These are phyloP conservation scores for Vigna hirtella DNA, from an alignment of 306 rosid genomes.

Conservation along the genomic window DNA sequence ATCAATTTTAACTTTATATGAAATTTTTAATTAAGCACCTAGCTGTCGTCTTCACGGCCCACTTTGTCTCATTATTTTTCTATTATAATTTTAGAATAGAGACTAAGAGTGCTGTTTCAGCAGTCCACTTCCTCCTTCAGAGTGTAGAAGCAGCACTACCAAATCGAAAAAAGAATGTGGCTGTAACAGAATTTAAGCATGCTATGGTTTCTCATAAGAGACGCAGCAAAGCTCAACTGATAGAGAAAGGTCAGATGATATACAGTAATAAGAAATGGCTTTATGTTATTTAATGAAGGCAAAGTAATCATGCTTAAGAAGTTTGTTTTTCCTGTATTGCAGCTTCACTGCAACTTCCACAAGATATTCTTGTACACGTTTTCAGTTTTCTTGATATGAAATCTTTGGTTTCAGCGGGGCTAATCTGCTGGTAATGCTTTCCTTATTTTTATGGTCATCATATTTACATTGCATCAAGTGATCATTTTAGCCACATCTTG, in stretches of 20 bases:
- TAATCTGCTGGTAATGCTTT: conserved; percentile 68
- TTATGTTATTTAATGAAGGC: conserved; percentile 15
- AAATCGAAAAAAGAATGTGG: conserved; percentile 76
- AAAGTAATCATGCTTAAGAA: conserved; percentile 26
- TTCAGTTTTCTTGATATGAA: conserved; percentile 75
- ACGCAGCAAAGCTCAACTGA: conserved; percentile 60
- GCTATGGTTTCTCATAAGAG: conserved; percentile 86
- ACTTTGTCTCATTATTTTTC: conserved; percentile 11
- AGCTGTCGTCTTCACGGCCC: neutral
- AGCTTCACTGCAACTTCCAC: conserved; percentile 70
- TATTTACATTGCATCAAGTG: conserved; percentile 29
- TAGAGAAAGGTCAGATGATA: conserved; percentile 60
- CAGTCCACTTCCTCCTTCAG: conserved; percentile 70
- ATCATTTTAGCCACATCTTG: conserved; percentile 21
- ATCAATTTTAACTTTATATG: conserved; percentile 6
- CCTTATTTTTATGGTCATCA: conserved; percentile 30
- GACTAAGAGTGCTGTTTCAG: conserved; percentile 68
- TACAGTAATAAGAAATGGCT: conserved; percentile 25
- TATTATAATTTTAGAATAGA: conserved; percentile 61
- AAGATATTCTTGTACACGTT: conserved; percentile 72
- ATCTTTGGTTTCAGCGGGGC: conserved; percentile 66
- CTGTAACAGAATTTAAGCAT: conserved; percentile 71
- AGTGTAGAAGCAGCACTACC: conserved; percentile 76
- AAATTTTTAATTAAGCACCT: neutral
- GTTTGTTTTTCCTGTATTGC: conserved; percentile 33